Percentiles rank a stretch among this genome's conserved stretches.
Evolutionary conservation across 495 filamentous ascomycete genomes (phyloP).

Genomic region (Evansstolkia leycettana): DNA sequence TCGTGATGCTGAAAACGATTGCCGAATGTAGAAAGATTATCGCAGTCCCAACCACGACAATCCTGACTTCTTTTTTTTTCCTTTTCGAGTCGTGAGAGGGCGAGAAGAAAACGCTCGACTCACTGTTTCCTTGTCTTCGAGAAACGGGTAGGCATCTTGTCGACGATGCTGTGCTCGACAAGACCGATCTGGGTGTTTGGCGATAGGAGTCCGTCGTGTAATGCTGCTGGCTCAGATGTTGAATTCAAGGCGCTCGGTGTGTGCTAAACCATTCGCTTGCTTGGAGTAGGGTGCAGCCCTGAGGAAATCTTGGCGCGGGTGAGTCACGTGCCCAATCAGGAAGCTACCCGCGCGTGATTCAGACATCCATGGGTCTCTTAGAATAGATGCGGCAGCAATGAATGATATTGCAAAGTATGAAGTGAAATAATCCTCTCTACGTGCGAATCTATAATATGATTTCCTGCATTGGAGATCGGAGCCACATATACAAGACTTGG

Average conservation of each 20-base stretch:
- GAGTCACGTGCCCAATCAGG: slow-evolving; percentile 11
- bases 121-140: slow-evolving; percentile 78
- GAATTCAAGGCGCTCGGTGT: slow-evolving; percentile 34
- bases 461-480: too few species aligned
- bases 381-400: too few species aligned
- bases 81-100: slow-evolving; percentile 1
- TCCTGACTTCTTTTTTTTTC: too few species aligned
- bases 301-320: slow-evolving; percentile 3
- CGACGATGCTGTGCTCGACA: slow-evolving; percentile 32
- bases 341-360: background rate
- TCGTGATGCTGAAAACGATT: slow-evolving; percentile 2
- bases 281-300: slow-evolving; percentile 13
- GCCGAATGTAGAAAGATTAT: slow-evolving; percentile 7
- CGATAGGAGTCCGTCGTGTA: slow-evolving; percentile 30
- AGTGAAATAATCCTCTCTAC: too few species aligned
- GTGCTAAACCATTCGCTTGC: slow-evolving; percentile 32
- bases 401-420: too few species aligned
- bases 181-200: slow-evolving; percentile 30
- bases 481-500: too few species aligned
- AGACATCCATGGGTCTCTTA: background rate
- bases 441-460: too few species aligned
- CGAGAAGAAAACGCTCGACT: slow-evolving; percentile 23
- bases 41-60: slow-evolving; percentile 7
- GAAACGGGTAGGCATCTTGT: slow-evolving; percentile 71
- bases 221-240: slow-evolving; percentile 26